Base-by-base conservation (phyloP, 345 rosid genomes). In the Hibiscus mutabilis region DNA sequence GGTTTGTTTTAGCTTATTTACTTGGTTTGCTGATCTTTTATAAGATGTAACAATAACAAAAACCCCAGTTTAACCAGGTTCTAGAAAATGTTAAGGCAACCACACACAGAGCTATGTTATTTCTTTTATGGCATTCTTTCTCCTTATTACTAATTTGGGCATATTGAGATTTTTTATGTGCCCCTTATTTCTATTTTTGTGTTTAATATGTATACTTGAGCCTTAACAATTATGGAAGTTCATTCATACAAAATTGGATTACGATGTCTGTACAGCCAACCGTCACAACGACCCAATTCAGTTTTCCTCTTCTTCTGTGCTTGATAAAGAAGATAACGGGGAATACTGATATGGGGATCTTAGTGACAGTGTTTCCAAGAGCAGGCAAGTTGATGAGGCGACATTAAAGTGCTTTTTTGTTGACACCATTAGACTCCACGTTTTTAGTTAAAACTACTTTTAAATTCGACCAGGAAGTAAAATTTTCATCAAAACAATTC, bases 31-130 rank as follows among this genome's bases (percentile, higher is more conserved):
- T 8, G 13, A 65, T 12, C 13, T 65, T 27, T 65, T 15, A 16
- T 12, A 49, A 49, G 24, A 49, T 67, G 70, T 9, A 49, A 67
- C 29, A 66, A 66, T 47, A 67, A 16, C 42, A 47, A 57, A 57
- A 49, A 0, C 70, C 47, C 57, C 16, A 27, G 24, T 27, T 22
- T 67, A 25, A 8, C 40, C 0, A 67, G 53, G 15, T 27, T 49
- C 42, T 44, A 25, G 58, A 6, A 66, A 47, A 44, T 46, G n/a
- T 14, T 8, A 66, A 66, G 56, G n/a, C 22, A 66, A 13, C 33
- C 19, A 63, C 12, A 64, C 5, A 19, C 6, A 33, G 27, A 40
- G 42, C 4, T 46, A 5, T 46, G 31, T 16, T 24, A 15, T 25
- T 52, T 60, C 67, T 29, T 71, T 15, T 22, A 22, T 7, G 46